Evolutionary conservation across 192 early-diverging fungal species (phyloP).

Genomic region (Podila clonocystis): DNA sequence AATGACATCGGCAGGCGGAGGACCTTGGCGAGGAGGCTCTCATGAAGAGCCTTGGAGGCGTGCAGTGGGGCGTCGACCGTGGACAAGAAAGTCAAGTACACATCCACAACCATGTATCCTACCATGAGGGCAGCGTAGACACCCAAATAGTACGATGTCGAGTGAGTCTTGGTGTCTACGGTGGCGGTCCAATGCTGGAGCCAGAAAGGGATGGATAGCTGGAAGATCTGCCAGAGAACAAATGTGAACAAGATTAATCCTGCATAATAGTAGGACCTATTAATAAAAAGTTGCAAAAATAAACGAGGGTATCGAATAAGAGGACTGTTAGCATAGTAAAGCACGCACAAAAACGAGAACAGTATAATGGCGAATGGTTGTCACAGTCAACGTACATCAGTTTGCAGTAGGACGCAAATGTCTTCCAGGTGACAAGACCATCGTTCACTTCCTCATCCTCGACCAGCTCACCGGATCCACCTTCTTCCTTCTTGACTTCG

Average conservation of each 20-base stretch:
- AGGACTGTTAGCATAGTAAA: no score
- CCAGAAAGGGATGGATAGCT: slow-evolving; percentile 24
- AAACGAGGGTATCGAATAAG: not conserved
- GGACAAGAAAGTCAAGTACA: slow-evolving; percentile 8
- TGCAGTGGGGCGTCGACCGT: slow-evolving; percentile 7
- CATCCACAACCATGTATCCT: slow-evolving; percentile 15
- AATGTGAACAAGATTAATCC: not conserved
- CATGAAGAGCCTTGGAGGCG: slow-evolving; percentile 20
- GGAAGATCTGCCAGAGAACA: slow-evolving; percentile 13
- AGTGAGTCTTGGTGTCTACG: slow-evolving; percentile 7
- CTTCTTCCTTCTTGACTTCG: slow-evolving; percentile 30
- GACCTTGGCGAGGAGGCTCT: slow-evolving; percentile 38
- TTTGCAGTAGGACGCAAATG: slow-evolving; percentile 80
- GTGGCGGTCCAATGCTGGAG: slow-evolving; percentile 18
- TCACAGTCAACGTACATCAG: slow-evolving; percentile 38
- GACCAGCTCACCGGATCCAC: slow-evolving; percentile 67
- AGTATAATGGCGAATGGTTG: not conserved
- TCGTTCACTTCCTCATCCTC: slow-evolving; percentile 83
- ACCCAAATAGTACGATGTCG: slow-evolving; percentile 10
- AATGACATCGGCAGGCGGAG: slow-evolving; percentile 66
- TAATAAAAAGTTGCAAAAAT: not conserved
- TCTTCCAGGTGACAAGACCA: slow-evolving; percentile 75
- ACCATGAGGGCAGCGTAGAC: slow-evolving; percentile 21
- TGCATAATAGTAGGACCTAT: slow-evolving; percentile 18
- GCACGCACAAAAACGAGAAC: no score